Conservation (phyloP, 257 asterid species). For the Thymus mandschuricus region DNA sequence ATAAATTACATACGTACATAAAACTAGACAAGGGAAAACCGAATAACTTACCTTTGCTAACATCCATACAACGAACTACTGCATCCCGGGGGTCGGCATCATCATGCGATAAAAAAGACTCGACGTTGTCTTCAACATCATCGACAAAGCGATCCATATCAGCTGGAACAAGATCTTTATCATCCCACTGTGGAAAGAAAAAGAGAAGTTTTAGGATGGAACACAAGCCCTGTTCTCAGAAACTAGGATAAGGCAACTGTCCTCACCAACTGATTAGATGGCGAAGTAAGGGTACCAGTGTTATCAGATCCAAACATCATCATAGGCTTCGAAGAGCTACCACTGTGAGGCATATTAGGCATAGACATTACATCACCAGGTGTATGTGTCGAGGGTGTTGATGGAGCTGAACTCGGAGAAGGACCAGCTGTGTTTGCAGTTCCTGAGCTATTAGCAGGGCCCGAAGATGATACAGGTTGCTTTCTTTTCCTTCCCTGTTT, state of each 20-base stretch:
- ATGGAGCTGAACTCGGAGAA: slow-evolving; percentile 99
- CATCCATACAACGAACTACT: slow-evolving; percentile 91
- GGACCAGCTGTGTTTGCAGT: slow-evolving; percentile 99
- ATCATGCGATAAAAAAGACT: slow-evolving; percentile 88
- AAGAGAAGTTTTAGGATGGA: slow-evolving; percentile 33
- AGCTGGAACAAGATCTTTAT: slow-evolving; percentile 89
- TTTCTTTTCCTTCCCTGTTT: slow-evolving; percentile 98
- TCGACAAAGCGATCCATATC: slow-evolving; percentile 98
- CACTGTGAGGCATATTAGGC: slow-evolving; percentile 83
- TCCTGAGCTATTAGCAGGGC: slow-evolving; percentile 98
- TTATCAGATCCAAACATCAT: slow-evolving; percentile 89
- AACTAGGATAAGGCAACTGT: slow-evolving; percentile 15
- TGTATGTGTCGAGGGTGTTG: slow-evolving; percentile 98
- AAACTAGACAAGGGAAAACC: not conserved
- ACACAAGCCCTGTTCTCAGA: slow-evolving; percentile 13
- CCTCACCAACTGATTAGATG: slow-evolving; percentile 89
- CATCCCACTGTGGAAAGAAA: slow-evolving; percentile 84
- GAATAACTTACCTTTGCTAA: slow-evolving; percentile 68
- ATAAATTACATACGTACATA: slow-evolving; percentile 4
- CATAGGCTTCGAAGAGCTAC: slow-evolving; percentile 81
- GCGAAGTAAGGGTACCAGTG: slow-evolving; percentile 81
- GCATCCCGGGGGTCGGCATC: slow-evolving; percentile 90
- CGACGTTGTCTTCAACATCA: slow-evolving; percentile 95
- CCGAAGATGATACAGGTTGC: slow-evolving; percentile 89
- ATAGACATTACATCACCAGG: slow-evolving; percentile 92